Evolutionary conservation across 1,284 basidiomycete genomes (phyloP).

Genomic region (Polyporus tsugae): DNA sequence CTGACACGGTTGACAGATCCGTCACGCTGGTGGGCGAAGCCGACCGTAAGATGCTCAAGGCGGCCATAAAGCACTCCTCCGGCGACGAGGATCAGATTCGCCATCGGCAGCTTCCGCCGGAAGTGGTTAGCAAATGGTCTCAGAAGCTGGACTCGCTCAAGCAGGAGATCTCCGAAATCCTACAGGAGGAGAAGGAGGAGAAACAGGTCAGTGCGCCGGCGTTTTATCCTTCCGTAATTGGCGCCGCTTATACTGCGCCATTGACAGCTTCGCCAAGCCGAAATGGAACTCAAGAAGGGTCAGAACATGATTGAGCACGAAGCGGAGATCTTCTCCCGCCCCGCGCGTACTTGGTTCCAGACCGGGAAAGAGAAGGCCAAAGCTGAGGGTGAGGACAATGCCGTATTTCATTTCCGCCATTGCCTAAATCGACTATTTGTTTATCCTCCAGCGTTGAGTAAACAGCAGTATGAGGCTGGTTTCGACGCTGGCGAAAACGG

Average conservation of each 20-base stretch:
- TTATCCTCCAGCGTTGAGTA: slow-evolving; percentile 67
- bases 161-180: slow-evolving; percentile 81
- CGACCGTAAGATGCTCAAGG: slow-evolving; percentile 96
- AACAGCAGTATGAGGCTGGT: slow-evolving; percentile 72
- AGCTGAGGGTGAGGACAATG: slow-evolving; percentile 70
- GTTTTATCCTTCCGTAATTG: slow-evolving; percentile 12
- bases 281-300: slow-evolving; percentile 97
- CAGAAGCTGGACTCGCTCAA: slow-evolving; percentile 79
- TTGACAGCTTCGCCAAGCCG: slow-evolving; percentile 81
- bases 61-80: slow-evolving; percentile 89
- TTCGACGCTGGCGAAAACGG: slow-evolving; percentile 41
- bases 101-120: slow-evolving; percentile 90
- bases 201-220: slow-evolving; percentile 68
- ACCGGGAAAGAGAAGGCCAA: slow-evolving; percentile 84
- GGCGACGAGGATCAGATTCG: slow-evolving; percentile 85
- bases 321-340: slow-evolving; percentile 93
- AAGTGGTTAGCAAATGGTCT: slow-evolving; percentile 78
- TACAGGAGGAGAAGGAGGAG: slow-evolving; percentile 96
- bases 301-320: slow-evolving; percentile 96
- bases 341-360: slow-evolving; percentile 99
- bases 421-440: slow-evolving; percentile 6
- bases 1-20: slow-evolving; percentile 60
- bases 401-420: slow-evolving; percentile 19
- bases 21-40: slow-evolving; percentile 96
- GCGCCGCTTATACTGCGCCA: slow-evolving; percentile 13